Percentiles rank a stretch among this genome's conserved stretches.
Conservation (phyloP, 1,284 basidiomycete species). For the Neonothopanus nambi region DNA sequence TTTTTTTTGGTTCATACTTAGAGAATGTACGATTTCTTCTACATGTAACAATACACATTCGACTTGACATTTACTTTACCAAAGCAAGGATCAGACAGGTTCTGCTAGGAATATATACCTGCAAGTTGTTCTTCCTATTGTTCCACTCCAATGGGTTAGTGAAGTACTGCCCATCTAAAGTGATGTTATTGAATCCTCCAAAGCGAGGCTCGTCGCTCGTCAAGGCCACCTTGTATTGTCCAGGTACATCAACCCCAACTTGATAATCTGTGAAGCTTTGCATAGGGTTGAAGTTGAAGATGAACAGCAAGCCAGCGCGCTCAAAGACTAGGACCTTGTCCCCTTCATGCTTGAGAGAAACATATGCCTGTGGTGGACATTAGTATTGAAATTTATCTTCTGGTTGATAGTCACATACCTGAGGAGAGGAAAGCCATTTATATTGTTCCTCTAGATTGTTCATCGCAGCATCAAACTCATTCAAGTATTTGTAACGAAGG, state of each 20-base stretch:
- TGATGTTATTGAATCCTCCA: conserved; percentile 87
- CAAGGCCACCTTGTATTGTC: conserved; percentile 85
- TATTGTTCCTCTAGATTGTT: conserved; percentile 81
- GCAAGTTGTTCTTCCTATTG: conserved; percentile 81
- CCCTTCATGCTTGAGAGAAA: conserved; percentile 89
- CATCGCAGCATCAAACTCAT: conserved; percentile 94
- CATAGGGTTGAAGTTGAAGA: conserved; percentile 95
- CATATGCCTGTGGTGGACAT: conserved; percentile 67
- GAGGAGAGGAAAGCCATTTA: conserved; percentile 84
- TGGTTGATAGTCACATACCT: conserved; percentile 44
- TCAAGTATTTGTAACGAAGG: conserved; percentile 90
- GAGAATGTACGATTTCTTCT: too few species aligned
- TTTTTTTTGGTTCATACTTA: not conserved
- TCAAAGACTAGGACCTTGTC: conserved; percentile 96
- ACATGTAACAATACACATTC: too few species aligned
- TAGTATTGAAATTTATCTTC: not conserved
- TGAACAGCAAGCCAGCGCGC: conserved; percentile 88
- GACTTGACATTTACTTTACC: conserved; percentile 11
- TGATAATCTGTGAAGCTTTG: conserved; percentile 92
- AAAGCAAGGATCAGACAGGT: conserved; percentile 68
- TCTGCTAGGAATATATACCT: conserved; percentile 82
- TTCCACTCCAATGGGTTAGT: conserved; percentile 94
- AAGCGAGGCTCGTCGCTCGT: conserved; percentile 86
- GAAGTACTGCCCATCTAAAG: conserved; percentile 64
- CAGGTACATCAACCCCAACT: conserved; percentile 83